These are phyloP conservation scores for Alternaria burnsii DNA, from an alignment of 2,329 filamentous ascomycete species.

Conservation along the genomic window DNA sequence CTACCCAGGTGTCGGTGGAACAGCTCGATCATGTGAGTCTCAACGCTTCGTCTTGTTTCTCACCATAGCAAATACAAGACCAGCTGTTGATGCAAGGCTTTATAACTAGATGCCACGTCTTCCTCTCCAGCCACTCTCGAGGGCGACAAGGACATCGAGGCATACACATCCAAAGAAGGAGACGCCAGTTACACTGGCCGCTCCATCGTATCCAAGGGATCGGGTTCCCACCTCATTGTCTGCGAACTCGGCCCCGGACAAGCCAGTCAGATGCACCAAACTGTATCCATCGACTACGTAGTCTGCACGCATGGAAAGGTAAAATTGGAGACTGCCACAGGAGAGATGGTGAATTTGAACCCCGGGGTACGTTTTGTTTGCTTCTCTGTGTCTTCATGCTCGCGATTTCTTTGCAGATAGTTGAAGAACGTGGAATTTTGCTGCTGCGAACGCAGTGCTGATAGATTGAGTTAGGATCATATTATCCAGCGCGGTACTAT, in stretches of 20 bases:
- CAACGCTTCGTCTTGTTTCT: not conserved
- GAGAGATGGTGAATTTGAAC: slow-evolving; percentile 20
- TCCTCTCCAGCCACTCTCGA: slow-evolving; percentile 53
- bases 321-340: slow-evolving; percentile 27
- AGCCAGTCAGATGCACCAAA: slow-evolving; percentile 26
- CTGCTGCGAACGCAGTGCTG: not conserved
- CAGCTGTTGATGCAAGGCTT: not conserved
- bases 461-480: slow-evolving; percentile 15
- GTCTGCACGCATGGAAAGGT: slow-evolving; percentile 30
- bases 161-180: slow-evolving; percentile 36
- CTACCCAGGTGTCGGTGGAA: not conserved
- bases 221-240: slow-evolving; percentile 14
- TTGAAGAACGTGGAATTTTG: not conserved
- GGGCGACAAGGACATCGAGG: slow-evolving; percentile 52
- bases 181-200: slow-evolving; percentile 16
- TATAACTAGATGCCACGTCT: slow-evolving; percentile 51
- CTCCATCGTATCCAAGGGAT: slow-evolving; percentile 23
- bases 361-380: slow-evolving; percentile 18
- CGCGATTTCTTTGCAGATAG: not conserved
- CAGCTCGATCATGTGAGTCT: slow-evolving; percentile 3
- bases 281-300: slow-evolving; percentile 29
- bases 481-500: slow-evolving; percentile 34
- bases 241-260: slow-evolving; percentile 27
- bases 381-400: not conserved
- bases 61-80: not conserved